Conservation (phyloP, 2,329 filamentous ascomycete species). For the Neoscytalidium dimidiatum region DNA sequence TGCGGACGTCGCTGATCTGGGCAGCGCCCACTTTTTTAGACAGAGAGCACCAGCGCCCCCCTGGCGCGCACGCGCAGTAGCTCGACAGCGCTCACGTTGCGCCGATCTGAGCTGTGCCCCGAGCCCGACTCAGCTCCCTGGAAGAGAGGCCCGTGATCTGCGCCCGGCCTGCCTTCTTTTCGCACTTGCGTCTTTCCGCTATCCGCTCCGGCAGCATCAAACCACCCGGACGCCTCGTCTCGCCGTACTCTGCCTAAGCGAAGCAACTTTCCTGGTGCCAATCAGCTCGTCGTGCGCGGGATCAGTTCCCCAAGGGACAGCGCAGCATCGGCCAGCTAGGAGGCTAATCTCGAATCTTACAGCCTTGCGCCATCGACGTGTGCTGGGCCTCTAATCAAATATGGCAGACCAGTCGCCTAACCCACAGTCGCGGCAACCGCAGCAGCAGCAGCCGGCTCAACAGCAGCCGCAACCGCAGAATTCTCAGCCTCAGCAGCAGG, state of each 20-base stretch:
- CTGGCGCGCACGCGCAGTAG: conserved; percentile 16
- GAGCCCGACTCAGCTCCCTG: conserved; percentile 18
- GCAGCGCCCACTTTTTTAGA: conserved; percentile 14
- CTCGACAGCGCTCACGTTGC: conserved; percentile 15
- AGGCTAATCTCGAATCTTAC: conserved; percentile 21
- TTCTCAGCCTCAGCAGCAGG: conserved; percentile 18
- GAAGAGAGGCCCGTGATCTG: conserved; percentile 13
- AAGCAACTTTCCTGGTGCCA: conserved; percentile 14
- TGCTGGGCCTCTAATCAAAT: conserved; percentile 20
- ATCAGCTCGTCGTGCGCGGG: conserved; percentile 19
- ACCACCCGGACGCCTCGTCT: conserved; percentile 17
- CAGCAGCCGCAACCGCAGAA: conserved; percentile 19
- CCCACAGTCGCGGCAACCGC: conserved; percentile 17
- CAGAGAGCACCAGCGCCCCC: conserved; percentile 10
- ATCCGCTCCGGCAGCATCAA: conserved; percentile 18
- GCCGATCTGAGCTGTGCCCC: conserved; percentile 18
- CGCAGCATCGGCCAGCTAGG: conserved; percentile 14
- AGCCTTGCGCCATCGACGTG: conserved; percentile 21
- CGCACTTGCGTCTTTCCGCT: conserved; percentile 17
- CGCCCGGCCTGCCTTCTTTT: conserved; percentile 16
- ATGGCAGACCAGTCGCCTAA: conserved; percentile 20
- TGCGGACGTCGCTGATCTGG: conserved; percentile 16
- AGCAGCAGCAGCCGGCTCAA: conserved; percentile 16
- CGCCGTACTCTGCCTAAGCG: conserved; percentile 16
- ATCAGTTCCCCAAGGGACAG: conserved; percentile 18